Conservation (phyloP, 139 green algal species). For the Micromonas pusilla region DNA sequence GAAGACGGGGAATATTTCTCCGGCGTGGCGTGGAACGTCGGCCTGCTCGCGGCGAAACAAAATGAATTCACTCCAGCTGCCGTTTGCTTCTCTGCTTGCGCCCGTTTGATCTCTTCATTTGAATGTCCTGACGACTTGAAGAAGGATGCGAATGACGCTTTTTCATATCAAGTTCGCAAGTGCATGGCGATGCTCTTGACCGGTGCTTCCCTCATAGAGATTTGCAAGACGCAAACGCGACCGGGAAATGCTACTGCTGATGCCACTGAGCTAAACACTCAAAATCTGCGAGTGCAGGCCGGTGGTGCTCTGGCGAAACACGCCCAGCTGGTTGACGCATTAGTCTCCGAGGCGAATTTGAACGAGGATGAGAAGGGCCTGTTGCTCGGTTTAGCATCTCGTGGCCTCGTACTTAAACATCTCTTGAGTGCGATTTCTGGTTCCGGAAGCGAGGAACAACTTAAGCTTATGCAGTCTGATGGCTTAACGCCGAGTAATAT, state of each 20-base stretch:
- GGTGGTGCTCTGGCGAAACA: background rate
- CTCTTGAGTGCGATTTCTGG: no score
- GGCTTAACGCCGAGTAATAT: no score
- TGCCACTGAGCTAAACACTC: background rate
- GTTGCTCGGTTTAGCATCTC: background rate
- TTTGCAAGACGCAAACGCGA: background rate
- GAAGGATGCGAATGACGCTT: no score
- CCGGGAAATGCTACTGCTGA: background rate
- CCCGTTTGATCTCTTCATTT: background rate
- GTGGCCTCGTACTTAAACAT: background rate
- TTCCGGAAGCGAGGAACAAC: no score
- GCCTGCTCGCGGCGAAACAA: background rate
- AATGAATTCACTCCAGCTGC: background rate
- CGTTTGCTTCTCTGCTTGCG: background rate
- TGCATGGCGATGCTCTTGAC: background rate
- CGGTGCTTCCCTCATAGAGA: background rate
- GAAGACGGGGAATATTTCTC: background rate
- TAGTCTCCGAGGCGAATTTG: background rate
- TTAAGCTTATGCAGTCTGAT: no score
- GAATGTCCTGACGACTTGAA: no score
- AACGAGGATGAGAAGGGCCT: background rate
- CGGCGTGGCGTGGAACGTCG: background rate
- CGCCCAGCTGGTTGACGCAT: background rate
- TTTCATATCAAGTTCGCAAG: background rate
- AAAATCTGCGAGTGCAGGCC: background rate